Percentiles rank a stretch among this genome's conserved stretches.
phyloP scores from a whole-genome alignment of 78 protist genomes.

The Protostelium mycophagum region DNA sequence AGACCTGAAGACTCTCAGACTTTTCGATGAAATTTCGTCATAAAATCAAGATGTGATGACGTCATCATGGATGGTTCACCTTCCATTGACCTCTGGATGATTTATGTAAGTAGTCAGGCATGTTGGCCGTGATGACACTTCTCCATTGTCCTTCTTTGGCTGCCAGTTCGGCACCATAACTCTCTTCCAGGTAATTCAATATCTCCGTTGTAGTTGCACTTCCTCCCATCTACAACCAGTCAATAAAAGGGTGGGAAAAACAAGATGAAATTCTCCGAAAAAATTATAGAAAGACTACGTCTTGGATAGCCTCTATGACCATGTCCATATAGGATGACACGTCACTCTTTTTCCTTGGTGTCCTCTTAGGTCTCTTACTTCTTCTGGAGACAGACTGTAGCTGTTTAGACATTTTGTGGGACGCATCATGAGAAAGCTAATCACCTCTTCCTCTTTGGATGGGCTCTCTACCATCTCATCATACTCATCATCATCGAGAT shows the following conservation, averaged over 20 bases:
- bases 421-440: background rate
- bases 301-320: background rate
- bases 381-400: no score
- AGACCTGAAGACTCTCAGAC: no score
- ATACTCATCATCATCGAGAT: background rate
- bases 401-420: no score
- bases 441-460: background rate
- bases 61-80: no score
- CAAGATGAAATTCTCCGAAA: no score
- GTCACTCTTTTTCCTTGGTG: background rate
- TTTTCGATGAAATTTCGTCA: no score
- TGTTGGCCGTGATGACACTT: background rate
- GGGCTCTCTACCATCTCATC: background rate
- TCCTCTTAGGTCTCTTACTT: background rate
- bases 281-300: no score
- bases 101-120: background rate
- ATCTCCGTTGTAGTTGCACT: background rate
- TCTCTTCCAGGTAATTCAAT: background rate
- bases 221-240: background rate
- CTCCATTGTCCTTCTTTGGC: background rate
- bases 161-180: background rate
- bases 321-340: background rate
- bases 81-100: background rate
- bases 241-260: background rate
- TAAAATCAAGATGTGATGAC: no score